Conservation (phyloP, 331 rosid genomes). For the Acacia concinna region DNA sequence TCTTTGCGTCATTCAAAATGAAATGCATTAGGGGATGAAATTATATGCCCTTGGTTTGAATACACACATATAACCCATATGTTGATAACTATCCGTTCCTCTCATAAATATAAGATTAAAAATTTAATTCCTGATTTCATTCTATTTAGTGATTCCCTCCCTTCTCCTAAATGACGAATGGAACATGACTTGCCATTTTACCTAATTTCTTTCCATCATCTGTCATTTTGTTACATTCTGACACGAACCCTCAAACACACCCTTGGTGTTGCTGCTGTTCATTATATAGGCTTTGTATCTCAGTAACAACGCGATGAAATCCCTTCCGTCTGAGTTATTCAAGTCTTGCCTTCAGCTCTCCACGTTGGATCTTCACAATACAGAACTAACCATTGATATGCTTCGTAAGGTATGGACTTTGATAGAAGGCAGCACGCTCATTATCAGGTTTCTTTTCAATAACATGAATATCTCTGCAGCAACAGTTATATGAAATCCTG, state of each 20-base stretch:
- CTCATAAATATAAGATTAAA: not conserved
- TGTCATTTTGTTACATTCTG: not conserved
- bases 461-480: constrained; percentile 7
- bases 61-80: not conserved
- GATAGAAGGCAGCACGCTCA: not conserved
- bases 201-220: not conserved
- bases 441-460: constrained; percentile 19
- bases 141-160: not conserved
- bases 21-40: not conserved
- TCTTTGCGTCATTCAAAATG: not conserved
- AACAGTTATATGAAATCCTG: not conserved
- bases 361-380: constrained; percentile 81
- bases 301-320: constrained; percentile 69
- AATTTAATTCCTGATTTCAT: not conserved
- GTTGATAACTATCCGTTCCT: not conserved
- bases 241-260: not conserved
- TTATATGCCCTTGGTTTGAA: not conserved
- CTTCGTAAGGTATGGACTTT: constrained; percentile 70
- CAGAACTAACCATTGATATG: constrained; percentile 75
- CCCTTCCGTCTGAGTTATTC: constrained; percentile 75
- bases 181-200: not conserved
- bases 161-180: not conserved
- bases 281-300: constrained; percentile 68
- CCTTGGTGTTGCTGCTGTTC: constrained; percentile 1
- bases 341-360: constrained; percentile 72